A percentile compares a stretch with the other conserved stretches of the same genome.
Evolutionary conservation across 345 rosid genomes (phyloP).

Genomic region (Populus euphratica): DNA sequence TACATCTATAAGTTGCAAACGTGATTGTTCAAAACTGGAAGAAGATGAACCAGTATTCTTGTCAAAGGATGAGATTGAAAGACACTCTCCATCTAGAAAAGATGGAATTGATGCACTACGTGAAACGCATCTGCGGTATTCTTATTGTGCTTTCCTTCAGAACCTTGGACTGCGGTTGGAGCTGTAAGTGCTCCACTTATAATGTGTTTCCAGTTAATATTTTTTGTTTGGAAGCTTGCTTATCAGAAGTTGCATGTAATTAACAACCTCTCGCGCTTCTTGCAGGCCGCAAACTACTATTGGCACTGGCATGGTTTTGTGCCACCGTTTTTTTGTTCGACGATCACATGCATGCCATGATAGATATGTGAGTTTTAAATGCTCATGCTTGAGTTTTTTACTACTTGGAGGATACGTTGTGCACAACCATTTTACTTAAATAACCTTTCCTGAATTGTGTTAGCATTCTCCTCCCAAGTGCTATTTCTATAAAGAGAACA

Average conservation of each 20-base stretch:
- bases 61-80: slow-evolving; percentile 74
- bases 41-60: slow-evolving; percentile 60
- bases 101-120: slow-evolving; percentile 70
- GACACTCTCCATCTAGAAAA: slow-evolving; percentile 72
- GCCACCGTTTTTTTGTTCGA: slow-evolving; percentile 75
- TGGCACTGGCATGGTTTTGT: slow-evolving; percentile 77
- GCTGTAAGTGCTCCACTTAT: slow-evolving; percentile 45
- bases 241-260: not conserved
- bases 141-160: slow-evolving; percentile 69
- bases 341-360: slow-evolving; percentile 82
- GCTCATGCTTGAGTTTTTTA: not conserved
- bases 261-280: not conserved
- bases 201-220: not conserved
- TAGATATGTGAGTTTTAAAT: slow-evolving; percentile 62
- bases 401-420: not conserved
- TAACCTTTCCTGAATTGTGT: not conserved
- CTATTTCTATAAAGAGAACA: not conserved
- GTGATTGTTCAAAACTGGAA: slow-evolving; percentile 55
- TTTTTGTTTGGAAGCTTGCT: not conserved
- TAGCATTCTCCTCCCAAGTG: not conserved
- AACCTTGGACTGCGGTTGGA: slow-evolving; percentile 66
- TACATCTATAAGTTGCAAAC: slow-evolving; percentile 46
- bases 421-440: not conserved
- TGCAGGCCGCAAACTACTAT: slow-evolving; percentile 73
- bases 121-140: slow-evolving; percentile 71